A percentile compares a stretch with the other conserved stretches of the same genome.
Evolutionary conservation across 805 yeast species (phyloP).

Genomic region (Metschnikowia proteae): DNA sequence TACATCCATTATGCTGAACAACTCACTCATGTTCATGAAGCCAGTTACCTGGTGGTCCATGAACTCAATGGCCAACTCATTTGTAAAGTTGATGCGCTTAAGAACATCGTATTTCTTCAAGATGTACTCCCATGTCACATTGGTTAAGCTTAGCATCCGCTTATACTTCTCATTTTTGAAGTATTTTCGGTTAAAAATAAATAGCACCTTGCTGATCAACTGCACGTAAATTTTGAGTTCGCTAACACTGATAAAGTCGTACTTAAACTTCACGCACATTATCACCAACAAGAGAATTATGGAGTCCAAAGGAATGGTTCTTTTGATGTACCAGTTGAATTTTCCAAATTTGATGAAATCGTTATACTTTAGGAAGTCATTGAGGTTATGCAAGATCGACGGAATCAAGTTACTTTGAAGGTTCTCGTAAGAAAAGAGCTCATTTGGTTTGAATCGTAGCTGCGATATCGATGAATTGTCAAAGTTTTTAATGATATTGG

Average conservation of each 20-base stretch:
- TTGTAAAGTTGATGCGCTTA: conserved; percentile 24
- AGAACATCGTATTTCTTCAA: conserved; percentile 34
- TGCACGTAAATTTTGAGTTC: conserved; percentile 38
- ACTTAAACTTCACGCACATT: conserved; percentile 49
- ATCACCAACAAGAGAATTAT: conserved; percentile 50
- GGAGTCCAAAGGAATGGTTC: conserved; percentile 60
- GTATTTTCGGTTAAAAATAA: conserved; percentile 42
- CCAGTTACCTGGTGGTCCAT: conserved; percentile 41
- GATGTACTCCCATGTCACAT: conserved; percentile 41
- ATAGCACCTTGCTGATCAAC: conserved; percentile 39
- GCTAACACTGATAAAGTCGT: conserved; percentile 34
- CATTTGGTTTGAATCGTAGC: conserved; percentile 32
- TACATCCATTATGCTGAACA: conserved; percentile 41
- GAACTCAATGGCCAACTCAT: conserved; percentile 26
- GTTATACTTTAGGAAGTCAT: conserved; percentile 50
- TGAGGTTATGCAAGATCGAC: conserved; percentile 52
- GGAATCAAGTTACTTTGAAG: conserved; percentile 53
- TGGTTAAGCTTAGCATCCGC: conserved; percentile 42
- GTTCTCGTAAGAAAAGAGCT: conserved; percentile 48
- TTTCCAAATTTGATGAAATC: conserved; percentile 50
- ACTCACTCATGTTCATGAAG: conserved; percentile 36
- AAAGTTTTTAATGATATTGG: conserved; percentile 37
- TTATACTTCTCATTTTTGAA: conserved; percentile 45
- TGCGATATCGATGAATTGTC: conserved; percentile 36
- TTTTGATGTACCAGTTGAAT: conserved; percentile 58